A percentile compares a stretch with the other conserved stretches of the same genome.
Conservation (phyloP, 148 eudicot genomes). For the Dysphania ambrosioides region DNA sequence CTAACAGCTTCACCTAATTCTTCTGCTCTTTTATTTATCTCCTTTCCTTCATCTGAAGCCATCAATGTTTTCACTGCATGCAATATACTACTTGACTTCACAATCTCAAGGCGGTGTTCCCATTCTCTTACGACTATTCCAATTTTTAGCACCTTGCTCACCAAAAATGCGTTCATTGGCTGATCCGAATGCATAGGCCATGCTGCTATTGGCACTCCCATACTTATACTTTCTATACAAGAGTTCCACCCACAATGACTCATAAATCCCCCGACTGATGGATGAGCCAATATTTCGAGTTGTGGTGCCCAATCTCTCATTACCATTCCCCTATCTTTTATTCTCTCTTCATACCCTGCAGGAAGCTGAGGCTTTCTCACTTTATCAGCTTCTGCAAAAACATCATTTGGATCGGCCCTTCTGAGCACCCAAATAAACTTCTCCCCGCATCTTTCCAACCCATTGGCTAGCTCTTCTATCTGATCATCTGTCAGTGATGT, state of each 20-base stretch:
- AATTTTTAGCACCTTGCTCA: slow-evolving; percentile 34
- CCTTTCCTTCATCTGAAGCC: slow-evolving; percentile 41
- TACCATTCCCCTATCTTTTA: slow-evolving; percentile 39
- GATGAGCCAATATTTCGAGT: slow-evolving; percentile 50
- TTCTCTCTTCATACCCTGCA: slow-evolving; percentile 54
- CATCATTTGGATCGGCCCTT: slow-evolving; percentile 20
- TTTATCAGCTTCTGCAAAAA: slow-evolving; percentile 22
- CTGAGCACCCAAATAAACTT: slow-evolving; percentile 66
- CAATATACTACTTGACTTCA: slow-evolving; percentile 20
- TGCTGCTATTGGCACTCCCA: slow-evolving; percentile 51
- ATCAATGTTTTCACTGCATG: slow-evolving; percentile 38
- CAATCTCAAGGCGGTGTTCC: slow-evolving; percentile 28
- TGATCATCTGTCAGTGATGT: slow-evolving; percentile 43
- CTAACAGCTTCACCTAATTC: slow-evolving; percentile 25
- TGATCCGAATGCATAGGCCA: slow-evolving; percentile 76
- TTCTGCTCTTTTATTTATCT: slow-evolving; percentile 36
- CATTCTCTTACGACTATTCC: slow-evolving; percentile 43
- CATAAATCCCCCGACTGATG: slow-evolving; percentile 51
- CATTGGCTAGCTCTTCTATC: slow-evolving; percentile 53
- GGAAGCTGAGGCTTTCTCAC: slow-evolving; percentile 33
- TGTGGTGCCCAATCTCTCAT: slow-evolving; percentile 66
- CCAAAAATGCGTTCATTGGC: slow-evolving; percentile 41
- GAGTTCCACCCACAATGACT: slow-evolving; percentile 70
- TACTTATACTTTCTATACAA: slow-evolving; percentile 46
- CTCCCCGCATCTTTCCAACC: slow-evolving; percentile 47